phyloP scores from a whole-genome alignment of 2,329 filamentous ascomycete genomes.

The Neofusicoccum sp. region DNA sequence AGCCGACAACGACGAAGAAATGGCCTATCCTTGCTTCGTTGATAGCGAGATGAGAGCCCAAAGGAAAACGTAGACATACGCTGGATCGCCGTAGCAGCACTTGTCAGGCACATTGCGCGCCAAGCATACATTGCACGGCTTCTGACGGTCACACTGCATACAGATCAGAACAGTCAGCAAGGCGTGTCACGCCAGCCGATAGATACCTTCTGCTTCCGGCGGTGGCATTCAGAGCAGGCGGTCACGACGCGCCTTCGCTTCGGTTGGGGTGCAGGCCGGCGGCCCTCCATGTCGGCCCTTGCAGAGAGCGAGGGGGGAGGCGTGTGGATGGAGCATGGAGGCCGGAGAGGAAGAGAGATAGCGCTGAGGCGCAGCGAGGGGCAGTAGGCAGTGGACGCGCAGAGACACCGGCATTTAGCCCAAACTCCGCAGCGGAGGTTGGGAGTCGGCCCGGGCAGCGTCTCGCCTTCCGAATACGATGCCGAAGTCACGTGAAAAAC shows the following conservation, averaged over 20 bases:
- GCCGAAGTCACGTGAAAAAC: no score
- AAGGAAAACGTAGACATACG: neutral
- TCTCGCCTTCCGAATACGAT: no score
- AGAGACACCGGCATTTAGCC: no score
- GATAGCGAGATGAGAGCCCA: no score
- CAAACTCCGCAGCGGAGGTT: no score
- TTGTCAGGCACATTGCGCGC: constrained; percentile 1
- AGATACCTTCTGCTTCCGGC: constrained; percentile 1
- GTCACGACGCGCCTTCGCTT: neutral
- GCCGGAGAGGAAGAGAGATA: no score
- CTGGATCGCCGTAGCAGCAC: neutral
- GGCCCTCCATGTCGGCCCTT: neutral
- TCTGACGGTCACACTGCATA: constrained; percentile 2
- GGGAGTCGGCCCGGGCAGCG: no score
- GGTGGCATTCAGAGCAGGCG: constrained; percentile 1
- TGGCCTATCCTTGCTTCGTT: no score
- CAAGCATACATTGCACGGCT: constrained; percentile 5
- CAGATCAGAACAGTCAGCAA: neutral
- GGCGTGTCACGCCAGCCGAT: neutral
- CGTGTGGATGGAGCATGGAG: no score
- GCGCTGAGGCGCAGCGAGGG: no score
- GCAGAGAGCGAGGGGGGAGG: neutral
- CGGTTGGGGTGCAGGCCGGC: neutral
- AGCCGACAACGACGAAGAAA: no score
- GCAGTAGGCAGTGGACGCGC: no score